Base-by-base conservation (phyloP, 2,329 filamentous ascomycete species). In the Rhinocladiella mackenziei region DNA sequence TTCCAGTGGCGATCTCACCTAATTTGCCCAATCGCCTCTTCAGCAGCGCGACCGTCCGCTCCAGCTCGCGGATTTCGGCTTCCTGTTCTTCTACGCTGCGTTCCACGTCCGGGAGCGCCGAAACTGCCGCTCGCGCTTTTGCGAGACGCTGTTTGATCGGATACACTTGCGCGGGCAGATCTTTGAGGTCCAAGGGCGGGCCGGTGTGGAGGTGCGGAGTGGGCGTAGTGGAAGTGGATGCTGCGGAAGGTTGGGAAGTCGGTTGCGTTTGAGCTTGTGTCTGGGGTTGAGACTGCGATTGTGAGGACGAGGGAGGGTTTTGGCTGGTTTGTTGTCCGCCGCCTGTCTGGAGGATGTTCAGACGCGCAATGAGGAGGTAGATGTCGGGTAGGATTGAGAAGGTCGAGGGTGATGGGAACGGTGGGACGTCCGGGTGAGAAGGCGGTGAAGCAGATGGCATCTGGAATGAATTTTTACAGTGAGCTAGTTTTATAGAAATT, bases 381-480 rank as follows among this genome's bases (percentile, higher is more conserved):
- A 96, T 79, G 59, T 89, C 81, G 18, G 89, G 87, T 41, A 94
- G 77, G 56, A 88, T 80, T 70, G 95, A 89, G 69, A 96, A 87
- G 37, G 81, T 80, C 65, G 89, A 83, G 19, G 89, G 85, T 37
- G 86, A 78, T 51, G 92, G 84, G 43, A 83, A 80, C 2, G 77
- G 68, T 23, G 50, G 50, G 11, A 54, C 38, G 34, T 54, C 48
- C 3, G 48, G 42, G 32, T 51, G 45, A 13, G 47, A 30, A 9
- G 14, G 19, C 10, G 46, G 22, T 17, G 42, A 25, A 2, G 42
- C 25, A 22, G 51, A 51, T 10, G 51, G 34, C 51, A 49, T 51
- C 3, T 18, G 31, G 5, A 19, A 18, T 19, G 41, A 11, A 9
- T 14, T 20, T 20, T 22, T 39, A 22, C n/a, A 15, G 11, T 22